These are phyloP conservation scores for Leccinum barrowsii DNA, from an alignment of 768 basidiomycete genomes.

Conservation along the genomic window DNA sequence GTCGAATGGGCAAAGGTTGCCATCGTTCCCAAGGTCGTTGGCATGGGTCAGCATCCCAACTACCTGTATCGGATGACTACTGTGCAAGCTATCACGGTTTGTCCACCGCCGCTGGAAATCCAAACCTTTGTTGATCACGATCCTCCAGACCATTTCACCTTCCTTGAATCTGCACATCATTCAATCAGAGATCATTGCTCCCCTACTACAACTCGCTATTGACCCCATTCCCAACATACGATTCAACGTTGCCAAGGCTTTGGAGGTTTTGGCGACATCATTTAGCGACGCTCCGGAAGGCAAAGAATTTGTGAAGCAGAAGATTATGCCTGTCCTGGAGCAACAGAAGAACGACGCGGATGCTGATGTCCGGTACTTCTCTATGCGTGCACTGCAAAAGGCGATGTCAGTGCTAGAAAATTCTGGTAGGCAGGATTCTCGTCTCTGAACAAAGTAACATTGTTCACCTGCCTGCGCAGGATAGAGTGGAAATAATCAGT, in stretches of 20 bases:
- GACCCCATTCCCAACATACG: constrained; percentile 99
- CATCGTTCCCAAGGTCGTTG: constrained; percentile 95
- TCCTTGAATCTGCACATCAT: constrained; percentile 83
- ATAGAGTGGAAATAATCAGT: constrained; percentile 19
- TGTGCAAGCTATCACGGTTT: constrained; percentile 94
- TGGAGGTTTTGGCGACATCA: constrained; percentile 81
- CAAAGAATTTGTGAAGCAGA: constrained; percentile 65
- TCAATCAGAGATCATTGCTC: constrained; percentile 77
- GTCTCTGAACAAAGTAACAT: background rate
- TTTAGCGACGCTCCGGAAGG: constrained; percentile 68
- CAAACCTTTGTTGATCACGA: constrained; percentile 6
- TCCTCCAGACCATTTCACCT: constrained; percentile 86
- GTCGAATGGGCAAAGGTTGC: constrained; percentile 94
- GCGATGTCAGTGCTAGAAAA: constrained; percentile 36
- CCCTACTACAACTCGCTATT: constrained; percentile 73
- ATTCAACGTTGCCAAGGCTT: constrained; percentile 95
- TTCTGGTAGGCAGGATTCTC: constrained; percentile 32
- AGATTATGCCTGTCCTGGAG: constrained; percentile 79
- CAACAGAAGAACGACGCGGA: constrained; percentile 85
- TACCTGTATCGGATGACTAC: constrained; percentile 99
- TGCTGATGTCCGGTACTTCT: constrained; percentile 96
- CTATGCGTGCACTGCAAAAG: constrained; percentile 72
- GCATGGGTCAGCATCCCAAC: constrained; percentile 95
- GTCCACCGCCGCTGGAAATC: constrained; percentile 21
- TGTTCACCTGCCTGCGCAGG: constrained; percentile 11